Base-by-base conservation (phyloP, 2,329 filamentous ascomycete species). In the Aspergillus phoenicis region DNA sequence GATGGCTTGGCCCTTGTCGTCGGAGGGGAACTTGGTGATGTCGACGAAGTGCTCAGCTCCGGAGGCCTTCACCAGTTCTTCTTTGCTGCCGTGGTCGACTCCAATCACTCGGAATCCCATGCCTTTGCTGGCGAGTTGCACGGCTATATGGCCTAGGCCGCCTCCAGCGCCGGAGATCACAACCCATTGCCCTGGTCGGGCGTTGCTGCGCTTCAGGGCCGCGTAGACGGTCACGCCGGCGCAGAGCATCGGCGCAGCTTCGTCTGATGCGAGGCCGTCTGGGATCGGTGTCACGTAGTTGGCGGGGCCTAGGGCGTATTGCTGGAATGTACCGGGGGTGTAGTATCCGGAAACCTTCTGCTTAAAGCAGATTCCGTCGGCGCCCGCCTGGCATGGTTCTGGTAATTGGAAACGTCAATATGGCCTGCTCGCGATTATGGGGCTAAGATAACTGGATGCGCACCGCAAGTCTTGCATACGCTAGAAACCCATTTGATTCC, bases 221-320 rank as follows among this genome's bases (percentile, higher is more conserved):
- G 84, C 77, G 75, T 89, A 90, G n/a, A 86, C 84, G 1, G 87
- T 90, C 13, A 90, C 82, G 28, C 88, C 88, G 13, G 87, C 87
- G 73, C 87, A 90, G 56, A 89, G 82, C 78, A 90, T 82, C 0
- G 87, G 88, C 1, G 88, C 88, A 0, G 88, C 88, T 24, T 81
- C 80, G 54, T 84, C 87, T 8, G 84, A 86, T 45, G 81, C 74
- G 17, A 91, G 75, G 3, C 73, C 76, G 4, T 88, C 87, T 2
- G 88, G 88, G 66, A 91, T 89, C 2, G 87, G 87, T 0, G 88
- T 90, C 2, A 90, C 88, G 71, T 91, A 90, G 75, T 84, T 83
- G 3, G 87, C 87, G 8, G 86, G 85, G 0, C 82, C 84, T 15
- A 89, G 71, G 17, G 84, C 83, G 69, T 90, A 91, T 75, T 90